Base-by-base conservation (phyloP, 1,284 basidiomycete species). In the Gymnopus androsaceus region DNA sequence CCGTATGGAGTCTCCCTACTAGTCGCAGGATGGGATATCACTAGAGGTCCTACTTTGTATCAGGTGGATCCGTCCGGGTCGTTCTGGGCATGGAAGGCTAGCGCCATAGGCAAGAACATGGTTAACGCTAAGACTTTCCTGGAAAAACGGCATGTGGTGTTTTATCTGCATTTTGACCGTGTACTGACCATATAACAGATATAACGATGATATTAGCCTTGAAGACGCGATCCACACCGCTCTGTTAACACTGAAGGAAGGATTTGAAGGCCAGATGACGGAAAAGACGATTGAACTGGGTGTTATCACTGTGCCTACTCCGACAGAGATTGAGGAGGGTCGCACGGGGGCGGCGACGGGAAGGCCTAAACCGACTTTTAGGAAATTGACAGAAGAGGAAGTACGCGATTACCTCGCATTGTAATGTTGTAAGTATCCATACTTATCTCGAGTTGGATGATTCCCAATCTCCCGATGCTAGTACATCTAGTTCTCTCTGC, bases 41-140 rank as follows among this genome's bases (percentile, higher is more conserved):
- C 90, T 69, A 87, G 94, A 19, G 96, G 96, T 15, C 94, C 95
- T 61, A 91, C 87, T 34, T 81, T 99, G 60, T 99, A 97, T 76
- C 97, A 99, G 74, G 96, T 99, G 54, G 97, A 99, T 76, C 97
- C 97, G 17, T 97, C 94, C 45, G 97, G 97, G 45, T 95, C 93
- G 46, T 99, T 94, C 76, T 98, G 95, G 95, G 95, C 97, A 50
- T 99, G 97, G 97, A 99, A 99, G 74, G 97, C 97, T 12, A 96
- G 93, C 69, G 97, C 97, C 14, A 99, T 99, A 67, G 97, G 97
- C 37, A 99, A 99, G 80, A 99, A 99, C 76, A 98, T 98, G 94
- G 88, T 95, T 54, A 99, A 99, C 69, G 97, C 95, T 52, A 99
- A 99, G 76, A 98, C 97, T 2, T 99, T 99, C 75, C 75, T 99